Evolutionary conservation across 129 eudicot genomes (phyloP), one percentile per base, ranked within the genome.

Genomic region (Flaveria linearis): DNA sequence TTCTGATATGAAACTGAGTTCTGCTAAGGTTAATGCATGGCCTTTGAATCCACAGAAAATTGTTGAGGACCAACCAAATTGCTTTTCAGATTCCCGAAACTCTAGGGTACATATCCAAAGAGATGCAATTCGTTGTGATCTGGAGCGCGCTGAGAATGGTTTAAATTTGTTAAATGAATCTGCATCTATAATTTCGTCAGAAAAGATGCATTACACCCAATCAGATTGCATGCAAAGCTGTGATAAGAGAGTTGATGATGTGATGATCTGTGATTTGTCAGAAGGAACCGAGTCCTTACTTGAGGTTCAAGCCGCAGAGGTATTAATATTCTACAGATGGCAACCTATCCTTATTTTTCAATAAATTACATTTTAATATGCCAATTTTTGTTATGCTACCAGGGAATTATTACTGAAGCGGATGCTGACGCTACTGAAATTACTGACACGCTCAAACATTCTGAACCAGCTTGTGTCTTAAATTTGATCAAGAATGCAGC

Each of bases 1-100:
- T 25, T 64, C 80, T 69, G 76, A 74, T 71, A 52, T 50, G 45
- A 75, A 43, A 76, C 11, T 56, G 26, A 81, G 46, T 68, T 75
- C 79, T 72, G 76, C 80, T n/a, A 69, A 80, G 60, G 76, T 63
- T 36, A 76, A 81, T 68, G 86, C 92, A 65, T 83, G 88, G 94
- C 94, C 92, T 68, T 73, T 63, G 76, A 68, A 73, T 72, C 88
- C 85, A 82, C 85, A 90, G 77, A 86, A 86, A 66, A 85, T 85
- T 70, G 69, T 79, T 10, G 86, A 86, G 68, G 72, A 75, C 78
- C 76, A 79, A 55, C 68, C 73, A 76, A 66, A 72, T 56, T 69
- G 86, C 79, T 76, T 72, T 49, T 81, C 93, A 63, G 85, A 83
- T 70, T 73, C 89, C 30, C 81, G 56, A 42, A 78, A 76, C 70